phyloP scores from a whole-genome alignment of 768 basidiomycete genomes.

The Kwoniella bestiolae region DNA sequence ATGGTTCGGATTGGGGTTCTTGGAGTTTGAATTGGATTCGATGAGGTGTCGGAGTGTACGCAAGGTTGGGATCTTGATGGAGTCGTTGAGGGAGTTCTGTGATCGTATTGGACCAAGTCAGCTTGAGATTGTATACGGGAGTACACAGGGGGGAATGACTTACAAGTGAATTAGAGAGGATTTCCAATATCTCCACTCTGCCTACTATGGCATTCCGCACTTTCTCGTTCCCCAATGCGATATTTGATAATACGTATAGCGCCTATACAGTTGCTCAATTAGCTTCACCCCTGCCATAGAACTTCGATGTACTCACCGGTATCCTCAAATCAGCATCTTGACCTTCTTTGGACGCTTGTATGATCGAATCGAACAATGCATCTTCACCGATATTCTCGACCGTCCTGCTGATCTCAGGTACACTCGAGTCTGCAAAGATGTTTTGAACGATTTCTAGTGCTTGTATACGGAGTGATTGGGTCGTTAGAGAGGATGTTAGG shows the following conservation, averaged over 20 bases:
- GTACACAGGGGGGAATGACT: constrained; percentile 7
- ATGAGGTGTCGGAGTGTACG: constrained; percentile 40
- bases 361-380: constrained; percentile 33
- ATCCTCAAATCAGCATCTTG: constrained; percentile 31
- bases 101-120: background rate
- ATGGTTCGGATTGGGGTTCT: constrained; percentile 18
- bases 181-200: constrained; percentile 37
- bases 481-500: constrained; percentile 14
- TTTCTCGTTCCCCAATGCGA: constrained; percentile 44
- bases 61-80: constrained; percentile 39
- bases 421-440: constrained; percentile 39
- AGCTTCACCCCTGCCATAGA: too few relatives aligned
- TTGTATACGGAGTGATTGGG: constrained; percentile 32
- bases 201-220: constrained; percentile 30
- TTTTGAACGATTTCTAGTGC: constrained; percentile 45
- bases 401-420: constrained; percentile 32
- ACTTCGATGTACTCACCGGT: constrained; percentile 42
- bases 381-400: constrained; percentile 37
- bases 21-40: constrained; percentile 32
- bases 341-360: constrained; percentile 19
- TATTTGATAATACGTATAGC: constrained; percentile 39
- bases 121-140: background rate
- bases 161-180: constrained; percentile 42
- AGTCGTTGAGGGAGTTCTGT: constrained; percentile 38
- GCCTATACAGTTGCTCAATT: constrained; percentile 22